These are phyloP conservation scores for Microcos paniculata DNA, from an alignment of 345 rosid species.

Conservation along the genomic window DNA sequence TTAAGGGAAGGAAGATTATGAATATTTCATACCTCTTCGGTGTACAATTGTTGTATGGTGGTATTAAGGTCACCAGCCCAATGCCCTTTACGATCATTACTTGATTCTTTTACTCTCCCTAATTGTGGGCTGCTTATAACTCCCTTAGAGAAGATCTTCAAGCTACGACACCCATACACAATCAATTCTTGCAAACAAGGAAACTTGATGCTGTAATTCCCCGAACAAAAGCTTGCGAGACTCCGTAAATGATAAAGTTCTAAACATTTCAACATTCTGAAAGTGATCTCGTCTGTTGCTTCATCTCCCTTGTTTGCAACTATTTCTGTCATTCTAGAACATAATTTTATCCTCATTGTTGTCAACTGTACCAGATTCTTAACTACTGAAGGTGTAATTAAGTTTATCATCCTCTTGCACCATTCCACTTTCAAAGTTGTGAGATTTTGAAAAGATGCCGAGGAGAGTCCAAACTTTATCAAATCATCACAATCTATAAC, in stretches of 20 bases:
- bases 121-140: background rate
- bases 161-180: background rate
- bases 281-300: background rate
- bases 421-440: background rate
- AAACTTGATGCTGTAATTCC: background rate
- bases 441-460: background rate
- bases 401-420: background rate
- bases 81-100: background rate
- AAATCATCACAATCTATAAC: background rate
- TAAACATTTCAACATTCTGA: conserved; percentile 1
- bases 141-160: background rate
- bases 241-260: background rate
- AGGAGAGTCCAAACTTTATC: background rate
- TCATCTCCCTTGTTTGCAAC: background rate
- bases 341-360: rapidly evolving
- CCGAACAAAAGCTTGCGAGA: conserved; percentile 4
- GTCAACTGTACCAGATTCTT: background rate
- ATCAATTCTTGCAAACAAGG: background rate
- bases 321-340: background rate
- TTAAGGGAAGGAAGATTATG: background rate
- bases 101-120: background rate
- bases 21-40: background rate
- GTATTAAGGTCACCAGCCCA: conserved; percentile 7
- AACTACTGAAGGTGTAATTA: background rate
- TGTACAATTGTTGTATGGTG: conserved; percentile 1